phyloP scores from a whole-genome alignment of 352 stramenopile species.

The Phytophthora sansomeana region DNA sequence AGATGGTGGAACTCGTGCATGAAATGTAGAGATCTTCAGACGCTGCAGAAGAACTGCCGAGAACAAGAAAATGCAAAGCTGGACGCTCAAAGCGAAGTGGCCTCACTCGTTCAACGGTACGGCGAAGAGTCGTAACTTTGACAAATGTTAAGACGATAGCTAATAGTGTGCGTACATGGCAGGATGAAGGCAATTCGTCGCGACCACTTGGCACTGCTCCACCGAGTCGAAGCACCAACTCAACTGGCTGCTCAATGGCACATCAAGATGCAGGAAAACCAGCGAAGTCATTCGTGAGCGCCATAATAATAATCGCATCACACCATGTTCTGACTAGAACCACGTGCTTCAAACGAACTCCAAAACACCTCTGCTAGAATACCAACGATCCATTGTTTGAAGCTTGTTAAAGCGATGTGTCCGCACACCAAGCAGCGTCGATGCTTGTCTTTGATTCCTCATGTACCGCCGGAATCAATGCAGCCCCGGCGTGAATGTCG shows the following conservation, averaged over 20 bases:
- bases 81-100: constrained; percentile 38
- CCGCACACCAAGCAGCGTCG: constrained; percentile 15
- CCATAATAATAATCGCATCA: not conserved
- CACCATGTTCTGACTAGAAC: too few relatives aligned
- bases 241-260: constrained; percentile 34
- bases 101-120: constrained; percentile 33
- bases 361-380: too few relatives aligned
- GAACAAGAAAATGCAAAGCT: constrained; percentile 40
- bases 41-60: constrained; percentile 35
- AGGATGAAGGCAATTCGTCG: constrained; percentile 41
- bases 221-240: constrained; percentile 29
- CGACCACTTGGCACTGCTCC: constrained; percentile 33
- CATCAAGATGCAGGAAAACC: constrained; percentile 24
- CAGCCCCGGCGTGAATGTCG: too few relatives aligned
- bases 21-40: constrained; percentile 27
- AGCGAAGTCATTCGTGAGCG: constrained; percentile 2
- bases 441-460: constrained; percentile 27
- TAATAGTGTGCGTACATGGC: not conserved
- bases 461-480: not conserved
- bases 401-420: constrained; percentile 8
- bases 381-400: constrained; percentile 1
- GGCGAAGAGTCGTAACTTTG: not conserved
- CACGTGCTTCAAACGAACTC: too few relatives aligned
- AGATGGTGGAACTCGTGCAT: not conserved
- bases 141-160: not conserved